Evolutionary conservation across 2,329 filamentous ascomycete species (phyloP), one percentile per base, ranked within the genome.

Genomic region (Zalaria sp.): DNA sequence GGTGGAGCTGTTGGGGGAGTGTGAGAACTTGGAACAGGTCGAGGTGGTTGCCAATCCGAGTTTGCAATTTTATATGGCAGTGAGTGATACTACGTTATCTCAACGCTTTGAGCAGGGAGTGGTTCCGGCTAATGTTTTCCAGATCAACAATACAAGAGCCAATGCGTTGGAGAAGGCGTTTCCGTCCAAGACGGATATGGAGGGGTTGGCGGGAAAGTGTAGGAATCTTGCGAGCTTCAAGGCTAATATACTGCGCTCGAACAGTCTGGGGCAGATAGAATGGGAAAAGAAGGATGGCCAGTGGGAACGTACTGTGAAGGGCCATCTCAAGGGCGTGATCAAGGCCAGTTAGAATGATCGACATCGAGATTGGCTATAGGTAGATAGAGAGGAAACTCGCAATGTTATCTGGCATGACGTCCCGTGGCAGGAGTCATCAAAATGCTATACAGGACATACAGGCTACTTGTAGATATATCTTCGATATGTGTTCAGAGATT

Each of bases 31-130:
- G 36, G 62, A 65, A 46, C 59, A 61, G 45, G 53, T 64, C 8
- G 62, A 64, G 48, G 53, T 65, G 31, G 55, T 64, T 25, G 59
- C 55, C 1, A 59, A 59, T 40, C 60, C 61, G 4, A 57, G 51
- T 37, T 44, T 62, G 39, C 49, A 57, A 36, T 61, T 62, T 47
- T 57, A 57, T 40, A 57, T 62, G 51, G 58, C 55, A 43, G 60
- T 63, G 48, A 44, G 57, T 53, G 11, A 25, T 18, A 18, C n/a
- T n/a, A n/a, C n/a, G n/a, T n/a, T n/a, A n/a, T 27, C 38, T 5
- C 3, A 5, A 25, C 25, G 29, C 9, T 34, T 18, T 9, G 7
- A 9, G 18, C 31, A 5, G 3, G 9, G 29, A 27, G 4, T 25
- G 41, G 25, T 6, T 25, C 18, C 8, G 4, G 36, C 29, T 7